Percentiles rank a stretch among this genome's conserved stretches.
phyloP scores from a whole-genome alignment of 805 yeast species.

The Torulaspora indica region DNA sequence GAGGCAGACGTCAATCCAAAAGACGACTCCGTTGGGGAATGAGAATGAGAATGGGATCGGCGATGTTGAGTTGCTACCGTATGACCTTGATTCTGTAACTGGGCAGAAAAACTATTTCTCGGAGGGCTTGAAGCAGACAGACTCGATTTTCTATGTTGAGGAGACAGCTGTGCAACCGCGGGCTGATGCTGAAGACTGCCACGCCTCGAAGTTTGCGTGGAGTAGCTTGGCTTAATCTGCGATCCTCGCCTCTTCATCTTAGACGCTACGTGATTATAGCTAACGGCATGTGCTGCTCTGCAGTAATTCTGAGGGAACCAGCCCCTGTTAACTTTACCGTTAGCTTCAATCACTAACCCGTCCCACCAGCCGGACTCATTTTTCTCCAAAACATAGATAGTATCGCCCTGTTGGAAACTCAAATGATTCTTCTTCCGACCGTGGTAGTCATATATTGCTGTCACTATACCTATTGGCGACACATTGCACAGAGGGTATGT shows the following conservation, averaged over 20 bases:
- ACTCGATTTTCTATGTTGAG: conserved; percentile 12
- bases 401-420: conserved; percentile 50
- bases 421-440: conserved; percentile 14
- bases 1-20: conserved; percentile 12
- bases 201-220: conserved; percentile 14
- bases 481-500: conserved; percentile 9
- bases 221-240: conserved; percentile 9
- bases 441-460: conserved; percentile 20
- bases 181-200: conserved; percentile 14
- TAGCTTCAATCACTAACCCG: conserved; percentile 46
- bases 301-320: conserved; percentile 75
- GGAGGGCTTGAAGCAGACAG: conserved; percentile 9
- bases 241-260: conserved; percentile 9
- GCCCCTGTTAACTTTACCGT: conserved; percentile 53
- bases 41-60: conserved; percentile 11
- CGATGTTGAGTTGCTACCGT: conserved; percentile 1
- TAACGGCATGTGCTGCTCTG: conserved; percentile 13
- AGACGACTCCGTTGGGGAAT: conserved; percentile 9
- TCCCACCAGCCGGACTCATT: conserved; percentile 83
- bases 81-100: conserved; percentile 4
- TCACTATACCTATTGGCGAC: conserved; percentile 22
- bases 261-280: conserved; percentile 16
- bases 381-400: conserved; percentile 63
- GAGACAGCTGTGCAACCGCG: conserved; percentile 8
- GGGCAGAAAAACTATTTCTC: conserved; percentile 2